Percentiles rank a stretch among this genome's conserved stretches.
phyloP scores from a whole-genome alignment of 2,329 filamentous ascomycete species.

The Aotearoamyces nothofagi region DNA sequence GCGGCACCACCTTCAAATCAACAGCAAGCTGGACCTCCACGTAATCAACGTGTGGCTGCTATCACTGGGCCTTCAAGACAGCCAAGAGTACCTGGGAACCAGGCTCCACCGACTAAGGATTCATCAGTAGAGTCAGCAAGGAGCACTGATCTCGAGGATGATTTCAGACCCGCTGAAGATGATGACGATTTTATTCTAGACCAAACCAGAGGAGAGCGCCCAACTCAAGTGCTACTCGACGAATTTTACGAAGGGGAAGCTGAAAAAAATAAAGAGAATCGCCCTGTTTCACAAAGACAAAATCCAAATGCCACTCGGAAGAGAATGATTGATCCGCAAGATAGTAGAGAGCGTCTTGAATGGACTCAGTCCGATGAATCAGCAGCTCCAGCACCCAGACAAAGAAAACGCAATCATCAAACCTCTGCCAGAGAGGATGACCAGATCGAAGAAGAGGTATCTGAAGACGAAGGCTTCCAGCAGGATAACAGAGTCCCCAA shows the following conservation, averaged over 20 bases:
- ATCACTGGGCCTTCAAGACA: too few species aligned
- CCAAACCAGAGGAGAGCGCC: constrained; percentile 1
- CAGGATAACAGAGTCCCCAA: constrained; percentile 8
- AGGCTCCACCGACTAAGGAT: too few species aligned
- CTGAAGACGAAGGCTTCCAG: neutral
- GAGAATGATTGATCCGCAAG: constrained; percentile 10
- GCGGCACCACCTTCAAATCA: neutral
- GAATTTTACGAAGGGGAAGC: constrained; percentile 3
- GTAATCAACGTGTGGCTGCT: too few species aligned
- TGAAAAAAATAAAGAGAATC: constrained; percentile 18
- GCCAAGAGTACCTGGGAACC: too few species aligned
- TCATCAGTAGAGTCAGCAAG: too few species aligned
- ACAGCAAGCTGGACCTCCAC: neutral
- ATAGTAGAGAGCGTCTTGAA: constrained; percentile 7
- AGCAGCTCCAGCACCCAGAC: constrained; percentile 1
- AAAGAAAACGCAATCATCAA: constrained; percentile 2
- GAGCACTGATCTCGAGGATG: too few species aligned
- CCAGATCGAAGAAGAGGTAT: constrained; percentile 8
- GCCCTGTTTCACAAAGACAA: constrained; percentile 2
- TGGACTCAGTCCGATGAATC: constrained; percentile 7
- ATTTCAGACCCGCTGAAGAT: neutral
- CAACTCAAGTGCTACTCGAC: constrained; percentile 5
- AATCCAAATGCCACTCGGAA: constrained; percentile 2
- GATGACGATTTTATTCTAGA: neutral
- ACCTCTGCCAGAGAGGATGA: constrained; percentile 12